Evolutionary conservation across 495 filamentous ascomycete genomes (phyloP), one percentile per base, ranked within the genome.

Genomic region (Paragyromitra xinjiangensis): DNA sequence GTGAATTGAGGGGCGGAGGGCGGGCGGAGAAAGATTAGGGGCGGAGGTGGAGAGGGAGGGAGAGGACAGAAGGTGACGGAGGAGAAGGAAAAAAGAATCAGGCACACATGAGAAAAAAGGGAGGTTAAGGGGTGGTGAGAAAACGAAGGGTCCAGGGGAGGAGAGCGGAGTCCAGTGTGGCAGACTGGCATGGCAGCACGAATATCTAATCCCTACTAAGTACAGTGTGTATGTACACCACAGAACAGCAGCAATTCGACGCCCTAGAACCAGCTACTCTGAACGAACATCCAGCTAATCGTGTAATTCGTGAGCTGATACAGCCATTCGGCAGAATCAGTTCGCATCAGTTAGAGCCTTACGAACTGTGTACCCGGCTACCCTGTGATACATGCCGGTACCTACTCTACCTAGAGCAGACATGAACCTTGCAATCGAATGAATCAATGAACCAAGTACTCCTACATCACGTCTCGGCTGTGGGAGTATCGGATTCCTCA

Each of bases 61-160:
- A 84, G 81, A 83, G 79, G 82, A 81, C 83, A 83, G 62, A 44
- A 59, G 74, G 64, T 55, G 61, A 72, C 59, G 53, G 64, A 42
- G 80, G 82, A 81, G 78, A 84, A 22, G 7, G 80, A 83, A 84
- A 77, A 82, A 83, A 80, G 81, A 80, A 75, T 82, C 82, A 82
- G 82, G 81, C 81, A 81, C 81, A 77, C 81, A 80, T 78, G 81
- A 80, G 81, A 79, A 77, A 70, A 50, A 80, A 69, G 82, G 78
- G 73, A 82, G 70, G 64, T 78, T 81, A 78, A 83, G 81, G 81
- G 81, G 83, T 83, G 82, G 51, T 79, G 83, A 81, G 76, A 76
- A 79, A 81, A 79, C 14, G 71, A 82, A 73, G 65, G 79, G 77
- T 67, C 62, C 75, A 65, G 51, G 75, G 56, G 81, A 69, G 69